Base-by-base conservation (phyloP, 2,329 filamentous ascomycete genomes). In the Alternaria arborescens region DNA sequence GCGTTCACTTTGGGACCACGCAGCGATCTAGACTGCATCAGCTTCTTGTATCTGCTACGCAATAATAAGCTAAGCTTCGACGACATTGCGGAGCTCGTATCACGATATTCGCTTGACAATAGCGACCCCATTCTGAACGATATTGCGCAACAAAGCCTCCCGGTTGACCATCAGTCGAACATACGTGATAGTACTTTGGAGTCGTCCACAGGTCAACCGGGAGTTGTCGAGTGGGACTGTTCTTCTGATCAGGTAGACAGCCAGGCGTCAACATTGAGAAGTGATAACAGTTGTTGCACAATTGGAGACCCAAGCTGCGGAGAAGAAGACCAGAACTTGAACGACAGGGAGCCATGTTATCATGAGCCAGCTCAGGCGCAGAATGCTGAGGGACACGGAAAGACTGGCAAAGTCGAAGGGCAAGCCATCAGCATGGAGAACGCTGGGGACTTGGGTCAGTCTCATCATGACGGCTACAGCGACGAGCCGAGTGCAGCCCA, bases 51-150 rank as follows among this genome's bases (percentile, higher is more conserved):
- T 32, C 26, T 58, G 32, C 28, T 58, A 3, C 50, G 42, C 7
- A 54, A 58, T 8, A 53, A 54, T 11, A 34, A 54, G 22, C 26
- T 53, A 20, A 54, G 50, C 26, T 54, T 58, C 5, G 55, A 54
- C 50, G 55, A 58, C 8, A 58, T 54, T 20, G 48, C 34, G 34
- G 32, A 34, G 14, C 55, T 53, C 12, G 50, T 48, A 36, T 34
- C 50, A 7, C 34, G 34, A 26, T 54, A 34, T 24, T 18, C 36
- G n/a, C 18, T 41, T 34, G 24, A 41, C 11, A 48, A 42, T n/a
- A n/a, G 11, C 14, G 5, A 40, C 11, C 26, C n/a, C 20, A 11
- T 36, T 14, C 26, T 24, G 5, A 24, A 43, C 5, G 36, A 51
- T 32, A 4, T 38, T 42, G 36, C 14, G 34, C 24, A 32, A 51